Base-by-base conservation (phyloP, 2,329 filamentous ascomycete genomes). In the Septoria petroselini region DNA sequence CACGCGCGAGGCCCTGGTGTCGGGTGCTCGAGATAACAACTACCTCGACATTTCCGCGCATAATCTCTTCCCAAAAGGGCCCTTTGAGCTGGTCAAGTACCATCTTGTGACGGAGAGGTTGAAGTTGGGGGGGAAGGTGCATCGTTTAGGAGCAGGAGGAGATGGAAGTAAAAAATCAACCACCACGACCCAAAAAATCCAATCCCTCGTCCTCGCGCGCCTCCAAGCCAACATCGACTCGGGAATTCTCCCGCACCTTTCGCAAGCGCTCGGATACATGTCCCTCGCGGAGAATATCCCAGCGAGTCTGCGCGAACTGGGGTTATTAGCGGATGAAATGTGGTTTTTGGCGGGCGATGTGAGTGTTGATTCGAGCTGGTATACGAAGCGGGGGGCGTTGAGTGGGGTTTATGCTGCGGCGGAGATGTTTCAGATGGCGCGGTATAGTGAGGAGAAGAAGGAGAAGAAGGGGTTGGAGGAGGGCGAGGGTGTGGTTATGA, bases 381-480 rank as follows among this genome's bases (percentile, higher is more conserved):
- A 98, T 62, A 83, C 83, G 1, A 86, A 85, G 66, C 76, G 84
- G 3, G 76, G 81, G 7, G 78, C 76, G 0, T 68, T 88, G 18
- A 76, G 80, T 0, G 76, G 77, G 1, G 76, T 87, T n/a, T 88
- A 87, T 65, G 88, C 88, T 1, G 70, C 71, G 4, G 69, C 85
- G 48, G 93, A 98, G 71, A 75, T 96, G 4, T 95, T 91, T 71
- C 96, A 97, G 90, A 96, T 90, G 17, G 90, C 86, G 52, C 93
- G 97, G 70, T 77, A 75, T 53, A 90, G 85, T 3, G 72, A 77
- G 0, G 81, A 80, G n/a, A 93, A 87, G 62, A 68, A 65, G 7
- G 87, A 91, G 55, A 97, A 91, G 3, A 83, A 84, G 58, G 77
- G 81, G 7, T 98, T 97, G n/a, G n/a, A n/a, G 17, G 90, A 86